Base-by-base conservation (phyloP, 2,329 filamentous ascomycete species). In the Pyrenophora teres region DNA sequence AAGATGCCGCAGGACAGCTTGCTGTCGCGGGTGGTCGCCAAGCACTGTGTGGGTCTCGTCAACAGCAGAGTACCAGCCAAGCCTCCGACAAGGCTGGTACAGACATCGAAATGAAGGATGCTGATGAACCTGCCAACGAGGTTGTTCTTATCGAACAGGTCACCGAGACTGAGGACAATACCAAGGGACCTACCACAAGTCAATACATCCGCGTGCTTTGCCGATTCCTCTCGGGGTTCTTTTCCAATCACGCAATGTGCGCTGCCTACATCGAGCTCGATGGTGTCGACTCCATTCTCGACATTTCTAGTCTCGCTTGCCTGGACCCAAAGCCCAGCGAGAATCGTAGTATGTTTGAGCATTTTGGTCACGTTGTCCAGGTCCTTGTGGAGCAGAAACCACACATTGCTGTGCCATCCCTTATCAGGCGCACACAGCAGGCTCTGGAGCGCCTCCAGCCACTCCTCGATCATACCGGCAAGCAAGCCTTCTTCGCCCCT, bases 271-370 rank as follows among this genome's bases (percentile, higher is more conserved):
- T 94, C 56, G 84, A 89, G 47, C 82, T 83, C 42, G 90, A 92
- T 50, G 94, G 91, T 6, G 85, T 93, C 19, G 91, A 97, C 71
- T 81, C 88, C 43, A 80, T 97, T 16, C 80, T 99, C 46, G 91
- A 97, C 67, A 84, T 97, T 48, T 88, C 88, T 35, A 90, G 89
- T 46, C 84, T 92, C 25, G 88, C 91, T 4, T 92, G 90, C 69
- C 80, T 97, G 40, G 86, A 90, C 1, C 86, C 86, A 62, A 83
- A 89, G 65, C 87, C 89, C 66, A 82, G 86, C 33, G 86, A 88
- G 35, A 59, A 64, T 6, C 64, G 65, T 27, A 76, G 81, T 45
- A 84, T 89, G 3, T 87, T 87, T 49, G 83, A 87, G 53, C 85
- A 88, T 53, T 80, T 97, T 46, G 84, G 87, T 13, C 83, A 85